Evolutionary conservation across 2,329 filamentous ascomycete genomes (phyloP).

Genomic region (Phoma sp.): DNA sequence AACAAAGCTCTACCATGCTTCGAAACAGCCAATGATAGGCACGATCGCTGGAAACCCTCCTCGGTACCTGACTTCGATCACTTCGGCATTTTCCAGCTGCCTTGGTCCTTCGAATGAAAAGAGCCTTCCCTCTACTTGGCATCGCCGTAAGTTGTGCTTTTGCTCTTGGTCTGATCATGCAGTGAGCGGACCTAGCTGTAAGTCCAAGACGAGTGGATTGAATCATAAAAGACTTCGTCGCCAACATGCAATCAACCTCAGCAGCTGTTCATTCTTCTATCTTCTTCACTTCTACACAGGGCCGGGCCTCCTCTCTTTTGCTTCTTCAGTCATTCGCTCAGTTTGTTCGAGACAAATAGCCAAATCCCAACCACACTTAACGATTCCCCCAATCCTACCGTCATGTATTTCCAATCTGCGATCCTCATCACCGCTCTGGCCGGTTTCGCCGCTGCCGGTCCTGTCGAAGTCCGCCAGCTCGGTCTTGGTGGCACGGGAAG

Average conservation of each 20-base stretch:
- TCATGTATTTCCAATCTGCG: conserved; percentile 35
- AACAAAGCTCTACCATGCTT: background rate
- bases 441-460: conserved; percentile 28
- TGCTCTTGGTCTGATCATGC: background rate
- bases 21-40: conserved; percentile 5
- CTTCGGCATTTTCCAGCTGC: conserved; percentile 5
- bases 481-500: conserved; percentile 25
- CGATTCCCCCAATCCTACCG: background rate
- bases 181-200: background rate
- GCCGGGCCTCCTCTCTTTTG: conserved; percentile 1
- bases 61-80: conserved; percentile 5
- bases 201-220: background rate
- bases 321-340: conserved; percentile 6
- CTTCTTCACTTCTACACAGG: background rate
- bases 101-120: background rate
- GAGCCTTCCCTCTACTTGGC: background rate
- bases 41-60: background rate
- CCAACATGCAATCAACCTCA: background rate
- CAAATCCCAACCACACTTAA: background rate
- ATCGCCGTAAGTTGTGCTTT: background rate
- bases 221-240: background rate
- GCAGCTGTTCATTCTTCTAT: background rate
- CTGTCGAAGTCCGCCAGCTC: conserved; percentile 35
- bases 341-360: background rate
- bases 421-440: conserved; percentile 31